Evolutionary conservation across 2,329 filamentous ascomycete genomes (phyloP), one percentile per base, ranked within the genome.

Genomic region (Penicillium glabrum): DNA sequence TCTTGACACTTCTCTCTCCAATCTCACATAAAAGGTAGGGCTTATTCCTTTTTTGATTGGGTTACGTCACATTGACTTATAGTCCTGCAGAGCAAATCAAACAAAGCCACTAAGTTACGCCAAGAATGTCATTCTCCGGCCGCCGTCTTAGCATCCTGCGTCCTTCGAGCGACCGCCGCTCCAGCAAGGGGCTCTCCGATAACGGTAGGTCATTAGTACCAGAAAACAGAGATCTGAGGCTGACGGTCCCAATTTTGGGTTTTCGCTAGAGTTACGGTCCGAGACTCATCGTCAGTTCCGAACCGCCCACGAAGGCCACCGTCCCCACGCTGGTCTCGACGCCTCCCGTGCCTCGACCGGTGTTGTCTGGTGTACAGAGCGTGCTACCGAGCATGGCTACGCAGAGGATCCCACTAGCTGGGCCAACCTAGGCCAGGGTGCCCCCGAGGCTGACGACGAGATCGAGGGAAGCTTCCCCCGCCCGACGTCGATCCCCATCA

Each of bases 351-450:
- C 91, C 45, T 96, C 90, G 16, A 98, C 93, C 14, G 93, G 93
- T 76, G 93, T 97, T 4, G 90, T 97, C 62, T 97, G 93, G 93
- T 76, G 74, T 54, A 79, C 76, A 35, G 77, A 80, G 56, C 88
- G 91, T 66, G 93, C 93, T 53, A 85, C 87, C 72, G 92, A 97
- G 77, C 90, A 93, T 77, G 93, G 93, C 67, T 97, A 89, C 79
- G 79, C 86, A 50, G 93, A 97, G 4, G 83, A 93, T 64, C 93
- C 91, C 11, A 83, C 89, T 2, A 77, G 82, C 61, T 97, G 93
- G 93, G 92, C 93, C 57, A 98, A 98, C 73, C 81, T 98, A 52
- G 93, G 93, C 31, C 93, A 97, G 79, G 93, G 93, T 66, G 93
- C 93, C 16, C 93, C 93, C 44, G 92, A 97, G 75, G 93, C 96